Base-by-base conservation (phyloP, 768 basidiomycete genomes). In the Clitopilus hobsonii region DNA sequence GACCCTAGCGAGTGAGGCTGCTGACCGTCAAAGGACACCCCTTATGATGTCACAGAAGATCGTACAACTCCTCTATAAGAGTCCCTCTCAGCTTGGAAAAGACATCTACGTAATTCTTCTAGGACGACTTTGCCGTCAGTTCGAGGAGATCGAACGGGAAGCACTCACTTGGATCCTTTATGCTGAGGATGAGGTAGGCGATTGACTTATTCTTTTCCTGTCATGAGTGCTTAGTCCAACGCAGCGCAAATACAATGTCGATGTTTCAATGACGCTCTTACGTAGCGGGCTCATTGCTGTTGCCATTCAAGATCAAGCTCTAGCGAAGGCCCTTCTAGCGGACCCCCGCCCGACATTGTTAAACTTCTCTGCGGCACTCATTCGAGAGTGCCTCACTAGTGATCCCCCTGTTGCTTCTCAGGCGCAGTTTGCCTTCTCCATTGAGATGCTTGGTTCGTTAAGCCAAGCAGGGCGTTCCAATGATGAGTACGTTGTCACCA, bases 111-210 rank as follows among this genome's bases (percentile, higher is more conserved):
- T 94, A 32, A 83, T 87, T 41, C 75, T 99, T 45, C 74, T 99
- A 13, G 89, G 94, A 56, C 88, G 93, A 58, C 74, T 99, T 38
- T 98, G 97, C 67, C 85, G 86, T 58, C 75, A 85, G 14, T 95
- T 94, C 58, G 86, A 91, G 61, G 92, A 96, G 60, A 96, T 98
- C 45, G 91, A 89, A 16, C 94, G 94, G 69, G 97, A 99, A 71
- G 97, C 96, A 5, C 89, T 94, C 50, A 91, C 90, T 1, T 99
- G 97, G 97, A 75, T 99, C 49, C 74, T 98, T 45, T 97, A 94
- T 66, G 91, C 97, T 3, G 95, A 98, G 66, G 97, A 99, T 66
- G 91, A 95, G 75, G 94, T 94, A 54, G 54, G 84, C 20, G 16
- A 29, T 53, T 24, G 38, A 49, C 30, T 23, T 29, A 41, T 32